A percentile compares a stretch with the other conserved stretches of the same genome.
Conservation (phyloP, 73 alveolate species). For the Urostyla sp. region DNA sequence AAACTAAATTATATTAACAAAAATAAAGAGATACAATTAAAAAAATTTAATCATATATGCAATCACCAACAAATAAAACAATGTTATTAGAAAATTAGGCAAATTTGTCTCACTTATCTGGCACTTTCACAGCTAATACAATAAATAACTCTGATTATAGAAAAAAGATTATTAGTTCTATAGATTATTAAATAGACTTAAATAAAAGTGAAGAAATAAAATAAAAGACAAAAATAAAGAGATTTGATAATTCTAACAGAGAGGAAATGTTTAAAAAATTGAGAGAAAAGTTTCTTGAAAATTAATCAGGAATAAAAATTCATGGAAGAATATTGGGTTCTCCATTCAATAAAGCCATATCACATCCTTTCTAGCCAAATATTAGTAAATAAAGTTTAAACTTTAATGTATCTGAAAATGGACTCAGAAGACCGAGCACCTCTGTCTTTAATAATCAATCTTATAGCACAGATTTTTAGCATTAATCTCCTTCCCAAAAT, state of each 20-base stretch:
- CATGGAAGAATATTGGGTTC: constrained; percentile 31
- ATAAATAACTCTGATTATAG: not conserved
- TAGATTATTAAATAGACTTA: not conserved
- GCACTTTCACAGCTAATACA: constrained; percentile 3
- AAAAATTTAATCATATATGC: not conserved
- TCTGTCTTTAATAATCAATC: not conserved
- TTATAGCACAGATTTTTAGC: not conserved
- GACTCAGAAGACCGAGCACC: not conserved
- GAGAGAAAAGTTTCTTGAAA: not conserved
- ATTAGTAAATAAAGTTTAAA: not conserved
- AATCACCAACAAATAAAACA: constrained; percentile 1
- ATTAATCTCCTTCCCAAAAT: not conserved
- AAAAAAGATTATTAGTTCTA: not conserved
- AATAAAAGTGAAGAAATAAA: not conserved
- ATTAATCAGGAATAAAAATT: constrained; percentile 9
- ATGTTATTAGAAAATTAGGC: not conserved
- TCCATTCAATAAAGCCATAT: too few species aligned
- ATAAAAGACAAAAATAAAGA: not conserved
- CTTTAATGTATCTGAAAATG: not conserved
- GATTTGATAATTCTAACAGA: not conserved
- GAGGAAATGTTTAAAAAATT: not conserved
- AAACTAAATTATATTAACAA: not conserved
- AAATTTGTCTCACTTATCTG: constrained; percentile 1
- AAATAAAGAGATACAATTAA: not conserved
- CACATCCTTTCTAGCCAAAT: too few species aligned